These are phyloP conservation scores for Backusella westeae DNA, from an alignment of 192 early-diverging fungal genomes.

Conservation along the genomic window DNA sequence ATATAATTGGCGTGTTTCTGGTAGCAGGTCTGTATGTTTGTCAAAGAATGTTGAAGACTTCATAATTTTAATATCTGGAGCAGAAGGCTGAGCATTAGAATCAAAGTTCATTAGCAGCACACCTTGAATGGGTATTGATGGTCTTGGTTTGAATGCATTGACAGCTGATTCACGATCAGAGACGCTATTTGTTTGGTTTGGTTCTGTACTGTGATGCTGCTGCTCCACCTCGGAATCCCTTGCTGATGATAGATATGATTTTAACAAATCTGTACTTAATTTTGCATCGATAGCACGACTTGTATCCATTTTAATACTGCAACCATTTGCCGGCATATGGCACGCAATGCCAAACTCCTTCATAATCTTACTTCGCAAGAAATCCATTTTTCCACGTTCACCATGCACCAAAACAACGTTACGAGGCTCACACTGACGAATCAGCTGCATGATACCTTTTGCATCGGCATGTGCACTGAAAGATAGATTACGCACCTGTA, in stretches of 20 bases:
- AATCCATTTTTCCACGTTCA: constrained; percentile 86
- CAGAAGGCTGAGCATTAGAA: neutral
- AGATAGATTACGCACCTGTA: constrained; percentile 92
- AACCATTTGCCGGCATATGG: constrained; percentile 89
- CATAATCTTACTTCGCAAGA: constrained; percentile 77
- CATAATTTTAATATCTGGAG: constrained; percentile 13
- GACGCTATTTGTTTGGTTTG: neutral
- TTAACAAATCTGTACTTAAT: constrained; percentile 45
- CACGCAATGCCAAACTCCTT: constrained; percentile 80
- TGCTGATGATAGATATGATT: constrained; percentile 35
- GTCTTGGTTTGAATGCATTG: constrained; percentile 2
- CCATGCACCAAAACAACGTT: constrained; percentile 96
- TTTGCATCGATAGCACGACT: constrained; percentile 64
- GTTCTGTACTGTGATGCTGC: neutral
- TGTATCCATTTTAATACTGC: constrained; percentile 66
- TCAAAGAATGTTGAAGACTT: constrained; percentile 1
- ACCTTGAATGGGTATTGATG: constrained; percentile 17
- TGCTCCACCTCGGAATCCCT: constrained; percentile 5
- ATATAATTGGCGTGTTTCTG: constrained; percentile 9
- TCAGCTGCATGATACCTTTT: constrained; percentile 96
- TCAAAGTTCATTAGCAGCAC: neutral
- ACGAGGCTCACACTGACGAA: constrained; percentile 83
- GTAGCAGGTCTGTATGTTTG: neutral
- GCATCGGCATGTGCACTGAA: constrained; percentile 98
- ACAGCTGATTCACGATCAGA: neutral